These are phyloP conservation scores for Chaetomiaceae sp. DNA, from an alignment of 2,329 filamentous ascomycete species.

Conservation along the genomic window DNA sequence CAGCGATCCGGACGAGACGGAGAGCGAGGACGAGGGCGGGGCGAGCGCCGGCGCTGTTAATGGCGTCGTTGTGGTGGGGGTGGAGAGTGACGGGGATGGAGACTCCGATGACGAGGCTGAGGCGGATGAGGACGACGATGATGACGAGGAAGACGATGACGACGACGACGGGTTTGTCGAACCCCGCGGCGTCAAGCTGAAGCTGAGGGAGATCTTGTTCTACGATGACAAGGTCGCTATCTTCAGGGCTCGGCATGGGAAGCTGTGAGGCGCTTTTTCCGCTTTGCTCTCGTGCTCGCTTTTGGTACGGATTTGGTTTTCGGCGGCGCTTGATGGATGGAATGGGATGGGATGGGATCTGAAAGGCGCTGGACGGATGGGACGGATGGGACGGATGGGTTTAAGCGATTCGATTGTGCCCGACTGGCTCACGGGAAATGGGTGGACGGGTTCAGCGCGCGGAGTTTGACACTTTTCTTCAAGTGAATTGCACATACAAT, in stretches of 20 bases:
- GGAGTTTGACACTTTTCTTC: too few species aligned
- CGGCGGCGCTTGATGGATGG: neutral
- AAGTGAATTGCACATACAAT: too few species aligned
- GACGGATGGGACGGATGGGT: too few species aligned
- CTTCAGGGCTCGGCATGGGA: conserved; percentile 67
- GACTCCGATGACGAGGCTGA: too few species aligned
- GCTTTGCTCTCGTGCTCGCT: neutral
- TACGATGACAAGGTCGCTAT: conserved; percentile 79
- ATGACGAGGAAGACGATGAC: conserved; percentile 39
- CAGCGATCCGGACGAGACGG: conserved; percentile 29
- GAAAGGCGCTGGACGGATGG: too few species aligned
- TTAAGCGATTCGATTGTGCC: too few species aligned
- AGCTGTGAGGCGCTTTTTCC: conserved; percentile 27
- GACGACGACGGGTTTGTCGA: conserved; percentile 45
- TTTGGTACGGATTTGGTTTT: neutral
- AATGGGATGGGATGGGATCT: too few species aligned
- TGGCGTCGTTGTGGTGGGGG: conserved; percentile 20
- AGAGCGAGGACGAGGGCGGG: conserved; percentile 25
- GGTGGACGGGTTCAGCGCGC: too few species aligned
- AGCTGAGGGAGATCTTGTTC: conserved; percentile 72
- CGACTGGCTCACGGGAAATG: too few species aligned
- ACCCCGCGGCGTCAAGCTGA: conserved; percentile 44
- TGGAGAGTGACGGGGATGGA: conserved; percentile 8
- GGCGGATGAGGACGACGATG: conserved; percentile 37
- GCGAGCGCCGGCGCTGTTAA: conserved; percentile 18